Percentiles rank a stretch among this genome's conserved stretches.
These are phyloP conservation scores for Lasiosphaeris hirsuta DNA, from an alignment of 495 filamentous ascomycete genomes.

Conservation along the genomic window DNA sequence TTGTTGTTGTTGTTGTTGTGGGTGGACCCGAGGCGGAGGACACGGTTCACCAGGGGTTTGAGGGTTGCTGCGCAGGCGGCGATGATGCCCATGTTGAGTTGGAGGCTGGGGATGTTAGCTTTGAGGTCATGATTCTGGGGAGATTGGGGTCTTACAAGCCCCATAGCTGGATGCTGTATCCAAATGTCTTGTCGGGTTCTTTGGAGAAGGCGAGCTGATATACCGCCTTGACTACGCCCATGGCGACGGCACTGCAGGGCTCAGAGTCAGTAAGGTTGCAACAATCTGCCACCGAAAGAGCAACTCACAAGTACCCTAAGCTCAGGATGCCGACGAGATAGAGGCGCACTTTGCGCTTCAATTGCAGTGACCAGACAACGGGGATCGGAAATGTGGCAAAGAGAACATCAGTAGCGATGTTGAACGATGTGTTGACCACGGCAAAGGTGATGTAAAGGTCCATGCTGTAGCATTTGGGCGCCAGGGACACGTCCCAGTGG, in stretches of 20 bases:
- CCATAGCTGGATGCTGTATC: slow-evolving; percentile 12
- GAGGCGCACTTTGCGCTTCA: slow-evolving; percentile 12
- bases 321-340: slow-evolving; percentile 19
- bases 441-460: slow-evolving; percentile 3
- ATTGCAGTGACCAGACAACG: slow-evolving; percentile 18
- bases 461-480: not conserved
- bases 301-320: slow-evolving; percentile 19
- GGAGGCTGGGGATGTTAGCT: slow-evolving; percentile 4
- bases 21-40: slow-evolving; percentile 12
- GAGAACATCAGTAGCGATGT: slow-evolving; percentile 17
- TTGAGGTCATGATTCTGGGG: not conserved
- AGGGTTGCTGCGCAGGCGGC: slow-evolving; percentile 22
- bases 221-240: slow-evolving; percentile 18
- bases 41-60: slow-evolving; percentile 16
- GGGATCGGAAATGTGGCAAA: slow-evolving; percentile 21
- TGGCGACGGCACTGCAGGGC: slow-evolving; percentile 8
- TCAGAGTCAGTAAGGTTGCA: not conserved
- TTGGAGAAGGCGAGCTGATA: slow-evolving; percentile 14
- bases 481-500: slow-evolving; percentile 1
- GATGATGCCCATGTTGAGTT: slow-evolving; percentile 21
- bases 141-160: slow-evolving; percentile 10
- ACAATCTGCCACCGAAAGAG: not conserved
- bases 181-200: slow-evolving; percentile 15
- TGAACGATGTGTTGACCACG: slow-evolving; percentile 7
- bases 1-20: slow-evolving; percentile 6